Evolutionary conservation across 352 stramenopile species (phyloP), one percentile per base, ranked within the genome.

Genomic region (Phytophthora foliorum): DNA sequence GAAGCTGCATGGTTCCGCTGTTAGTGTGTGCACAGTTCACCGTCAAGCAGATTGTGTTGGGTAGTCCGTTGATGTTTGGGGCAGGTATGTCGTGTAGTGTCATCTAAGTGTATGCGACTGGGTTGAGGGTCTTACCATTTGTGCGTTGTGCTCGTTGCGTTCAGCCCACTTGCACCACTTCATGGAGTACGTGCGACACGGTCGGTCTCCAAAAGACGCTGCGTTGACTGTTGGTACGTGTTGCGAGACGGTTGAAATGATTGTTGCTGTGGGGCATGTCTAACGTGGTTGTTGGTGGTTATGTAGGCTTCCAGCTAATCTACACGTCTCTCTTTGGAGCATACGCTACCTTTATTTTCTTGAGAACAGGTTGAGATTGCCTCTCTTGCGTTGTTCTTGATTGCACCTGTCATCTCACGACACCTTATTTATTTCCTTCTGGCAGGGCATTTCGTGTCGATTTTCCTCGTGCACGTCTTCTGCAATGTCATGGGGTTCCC

Each of bases 401-500:
- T 58, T 57, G 36, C 46, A 17, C 5, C 5, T 21, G 21, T 59
- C 8, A 50, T 45, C 34, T 65, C 16, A 63, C 11, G 14, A 17
- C 29, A 59, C 29, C 6, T 58, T 38, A 19, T 45, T 13, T 49
- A 54, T 49, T 39, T 61, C 19, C 10, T 51, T 63, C 32, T 46
- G 59, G 19, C 49, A 96, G 89, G 89, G 31, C 88, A 95, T 59
- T 91, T 99, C 55, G 65, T 83, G 10, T 92, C 90, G 21, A 95
- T 98, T 50, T 92, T 97, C 52, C 57, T 96, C 7, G 86, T 94
- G 39, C 97, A 99, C 75, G 78, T 96, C 17, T 98, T 98, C 64
- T 99, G 96, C 88, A 99, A 99, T 69, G 80, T 95, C 58, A 97
- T 98, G 93, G 96, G 96, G 48, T 93, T 99, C 36, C 96, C 96